These are phyloP conservation scores for Stenocarpella maydis DNA, from an alignment of 2,329 filamentous ascomycete species.

Conservation along the genomic window DNA sequence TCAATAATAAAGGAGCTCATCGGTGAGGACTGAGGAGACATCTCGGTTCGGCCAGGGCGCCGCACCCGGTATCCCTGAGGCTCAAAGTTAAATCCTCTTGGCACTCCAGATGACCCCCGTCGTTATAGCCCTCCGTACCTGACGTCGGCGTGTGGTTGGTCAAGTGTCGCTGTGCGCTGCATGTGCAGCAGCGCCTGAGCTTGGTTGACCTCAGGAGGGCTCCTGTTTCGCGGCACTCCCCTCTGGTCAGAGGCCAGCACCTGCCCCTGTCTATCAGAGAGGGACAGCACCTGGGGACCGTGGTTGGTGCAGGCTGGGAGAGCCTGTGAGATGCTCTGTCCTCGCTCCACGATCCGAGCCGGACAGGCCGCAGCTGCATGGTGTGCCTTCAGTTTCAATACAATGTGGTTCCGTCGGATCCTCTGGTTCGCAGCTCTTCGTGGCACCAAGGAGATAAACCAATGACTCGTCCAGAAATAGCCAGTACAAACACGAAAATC, in stretches of 20 bases:
- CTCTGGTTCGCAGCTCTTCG: not conserved
- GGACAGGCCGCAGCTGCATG: constrained; percentile 12
- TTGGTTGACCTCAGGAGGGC: not conserved
- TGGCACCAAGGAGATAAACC: not conserved
- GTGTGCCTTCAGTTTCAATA: not conserved
- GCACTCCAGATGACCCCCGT: not conserved
- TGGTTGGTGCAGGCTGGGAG: not conserved
- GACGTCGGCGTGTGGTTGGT: constrained; percentile 12
- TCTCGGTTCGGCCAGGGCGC: constrained; percentile 21
- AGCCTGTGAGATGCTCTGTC: no score
- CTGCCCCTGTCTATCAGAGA: not conserved
- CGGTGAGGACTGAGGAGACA: constrained; percentile 8
- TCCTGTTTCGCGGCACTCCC: not conserved
- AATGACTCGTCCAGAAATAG: constrained; percentile 7
- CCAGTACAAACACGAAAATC: constrained; percentile 8
- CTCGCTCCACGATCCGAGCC: not conserved
- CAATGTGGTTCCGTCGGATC: not conserved
- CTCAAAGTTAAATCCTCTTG: constrained; percentile 17
- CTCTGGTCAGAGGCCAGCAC: not conserved
- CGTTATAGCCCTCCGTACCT: not conserved
- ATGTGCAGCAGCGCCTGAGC: constrained; percentile 9
- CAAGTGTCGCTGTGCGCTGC: not conserved
- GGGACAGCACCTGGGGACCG: not conserved
- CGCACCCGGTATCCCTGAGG: constrained; percentile 19
- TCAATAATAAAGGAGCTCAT: not conserved